Conservation (phyloP, 257 asterid species). For the Solanum lignicaule region DNA sequence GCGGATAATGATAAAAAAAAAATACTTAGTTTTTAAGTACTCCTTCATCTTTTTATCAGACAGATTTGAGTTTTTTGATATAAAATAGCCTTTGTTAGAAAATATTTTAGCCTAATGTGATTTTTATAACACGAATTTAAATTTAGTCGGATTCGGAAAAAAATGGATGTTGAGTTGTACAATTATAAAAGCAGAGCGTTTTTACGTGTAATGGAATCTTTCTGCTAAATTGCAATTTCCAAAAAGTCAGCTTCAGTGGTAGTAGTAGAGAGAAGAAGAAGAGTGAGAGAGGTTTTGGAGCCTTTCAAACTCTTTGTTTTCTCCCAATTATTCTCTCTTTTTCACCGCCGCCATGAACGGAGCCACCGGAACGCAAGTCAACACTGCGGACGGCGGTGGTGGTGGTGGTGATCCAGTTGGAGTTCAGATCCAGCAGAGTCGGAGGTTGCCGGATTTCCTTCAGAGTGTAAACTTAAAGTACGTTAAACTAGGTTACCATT, state of each 20-base stretch:
- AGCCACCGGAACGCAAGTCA: slow-evolving; percentile 15
- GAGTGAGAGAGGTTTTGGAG: neutral
- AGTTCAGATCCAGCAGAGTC: slow-evolving; percentile 54
- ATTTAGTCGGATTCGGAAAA: too few species aligned
- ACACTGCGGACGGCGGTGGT: neutral
- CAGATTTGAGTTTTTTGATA: too few species aligned
- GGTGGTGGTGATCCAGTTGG: slow-evolving; percentile 17
- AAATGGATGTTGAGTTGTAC: neutral
- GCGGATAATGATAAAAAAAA: neutral
- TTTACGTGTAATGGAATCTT: neutral
- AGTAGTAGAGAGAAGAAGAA: neutral
- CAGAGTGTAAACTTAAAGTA: slow-evolving; percentile 78
- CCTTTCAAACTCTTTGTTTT: neutral
- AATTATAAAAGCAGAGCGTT: neutral
- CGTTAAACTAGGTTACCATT: slow-evolving; percentile 77
- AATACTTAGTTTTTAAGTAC: neutral
- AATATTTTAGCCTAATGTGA: too few species aligned
- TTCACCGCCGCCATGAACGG: slow-evolving; percentile 39
- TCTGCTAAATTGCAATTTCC: neutral
- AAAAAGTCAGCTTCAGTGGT: neutral
- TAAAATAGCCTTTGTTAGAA: too few species aligned
- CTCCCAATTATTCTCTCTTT: neutral
- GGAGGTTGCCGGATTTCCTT: slow-evolving; percentile 66
- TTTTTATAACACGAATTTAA: too few species aligned
- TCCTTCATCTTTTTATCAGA: too few species aligned